These are phyloP conservation scores for Diaporthe aspalathi DNA, from an alignment of 2,329 filamentous ascomycete genomes.

Conservation along the genomic window DNA sequence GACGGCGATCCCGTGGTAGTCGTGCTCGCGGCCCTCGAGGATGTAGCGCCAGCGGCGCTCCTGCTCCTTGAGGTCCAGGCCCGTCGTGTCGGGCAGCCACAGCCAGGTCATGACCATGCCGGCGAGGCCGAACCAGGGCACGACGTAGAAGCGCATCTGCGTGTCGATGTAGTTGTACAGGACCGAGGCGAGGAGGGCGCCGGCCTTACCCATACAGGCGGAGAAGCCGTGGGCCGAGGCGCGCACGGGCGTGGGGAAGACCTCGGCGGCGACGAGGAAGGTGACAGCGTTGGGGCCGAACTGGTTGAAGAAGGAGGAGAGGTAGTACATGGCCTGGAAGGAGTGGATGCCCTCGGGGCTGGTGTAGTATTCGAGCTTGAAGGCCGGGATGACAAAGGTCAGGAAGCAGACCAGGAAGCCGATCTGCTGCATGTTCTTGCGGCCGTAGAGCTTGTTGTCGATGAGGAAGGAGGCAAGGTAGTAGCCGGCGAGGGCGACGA, in stretches of 20 bases:
- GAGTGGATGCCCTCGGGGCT: conserved; percentile 75
- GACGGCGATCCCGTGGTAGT: conserved; percentile 94
- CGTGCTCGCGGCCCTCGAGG: conserved; percentile 77
- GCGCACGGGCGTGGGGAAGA: conserved; percentile 94
- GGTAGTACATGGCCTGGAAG: conserved; percentile 99
- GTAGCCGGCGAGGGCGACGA: conserved; percentile 87
- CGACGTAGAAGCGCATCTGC: conserved; percentile 87
- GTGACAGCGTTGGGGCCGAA: conserved; percentile 97
- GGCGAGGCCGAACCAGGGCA: conserved; percentile 93
- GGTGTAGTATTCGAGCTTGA: conserved; percentile 88
- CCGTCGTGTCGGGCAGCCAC: conserved; percentile 96
- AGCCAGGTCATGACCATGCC: conserved; percentile 85
- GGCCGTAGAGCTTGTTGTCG: conserved; percentile 96
- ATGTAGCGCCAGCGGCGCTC: conserved; percentile 94
- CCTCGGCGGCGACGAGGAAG: conserved; percentile 94
- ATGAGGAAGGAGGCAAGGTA: conserved; percentile 90
- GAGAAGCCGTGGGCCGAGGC: conserved; percentile 95
- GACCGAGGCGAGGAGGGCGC: conserved; percentile 86
- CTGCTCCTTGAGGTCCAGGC: conserved; percentile 96
- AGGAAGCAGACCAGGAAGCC: conserved; percentile 95
- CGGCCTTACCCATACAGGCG: conserved; percentile 89
- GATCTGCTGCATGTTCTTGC: conserved; percentile 95
- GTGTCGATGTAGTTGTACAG: conserved; percentile 95
- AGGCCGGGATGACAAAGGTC: conserved; percentile 91
- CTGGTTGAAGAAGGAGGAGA: conserved; percentile 99